These are phyloP conservation scores for Hypoxylon fuscum DNA, from an alignment of 495 filamentous ascomycete species.

Conservation along the genomic window DNA sequence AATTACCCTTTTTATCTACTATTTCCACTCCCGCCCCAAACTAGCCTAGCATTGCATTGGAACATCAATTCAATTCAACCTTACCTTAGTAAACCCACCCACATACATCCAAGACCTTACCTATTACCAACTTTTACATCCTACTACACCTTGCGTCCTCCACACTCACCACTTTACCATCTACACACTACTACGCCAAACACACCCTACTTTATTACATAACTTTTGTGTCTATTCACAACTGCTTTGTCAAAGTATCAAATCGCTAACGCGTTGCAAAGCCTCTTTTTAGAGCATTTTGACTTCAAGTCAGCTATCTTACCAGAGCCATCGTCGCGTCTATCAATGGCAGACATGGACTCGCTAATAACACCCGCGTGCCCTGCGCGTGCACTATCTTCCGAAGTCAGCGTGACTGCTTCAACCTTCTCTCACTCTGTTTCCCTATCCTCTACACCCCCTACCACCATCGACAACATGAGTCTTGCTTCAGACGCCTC, in stretches of 20 bases:
- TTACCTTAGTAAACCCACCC: constrained; percentile 2
- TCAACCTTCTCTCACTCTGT: constrained; percentile 53
- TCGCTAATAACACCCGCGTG: constrained; percentile 28
- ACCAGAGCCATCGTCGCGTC: constrained; percentile 30
- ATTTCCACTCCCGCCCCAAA: constrained; percentile 22
- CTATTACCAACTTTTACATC: neutral
- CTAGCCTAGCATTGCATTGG: neutral
- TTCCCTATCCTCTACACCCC: constrained; percentile 59
- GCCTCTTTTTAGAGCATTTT: neutral
- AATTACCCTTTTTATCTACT: constrained; percentile 20
- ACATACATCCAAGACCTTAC: constrained; percentile 1
- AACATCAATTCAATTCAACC: too few relatives aligned
- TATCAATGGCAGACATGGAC: constrained; percentile 27
- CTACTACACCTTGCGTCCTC: too few relatives aligned
- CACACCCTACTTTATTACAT: neutral
- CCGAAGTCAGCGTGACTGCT: constrained; percentile 42
- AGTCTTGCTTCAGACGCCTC: constrained; percentile 55
- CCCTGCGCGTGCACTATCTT: constrained; percentile 43
- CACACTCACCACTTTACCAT: too few relatives aligned
- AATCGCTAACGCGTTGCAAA: constrained; percentile 28
- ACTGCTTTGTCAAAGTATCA: constrained; percentile 6
- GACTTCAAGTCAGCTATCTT: neutral
- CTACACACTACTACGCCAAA: neutral
- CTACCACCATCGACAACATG: constrained; percentile 56
- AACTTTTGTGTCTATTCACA: constrained; percentile 1